Evolutionary conservation across 768 basidiomycete species (phyloP), one percentile per base, ranked within the genome.

Genomic region (Hericium erinaceus): DNA sequence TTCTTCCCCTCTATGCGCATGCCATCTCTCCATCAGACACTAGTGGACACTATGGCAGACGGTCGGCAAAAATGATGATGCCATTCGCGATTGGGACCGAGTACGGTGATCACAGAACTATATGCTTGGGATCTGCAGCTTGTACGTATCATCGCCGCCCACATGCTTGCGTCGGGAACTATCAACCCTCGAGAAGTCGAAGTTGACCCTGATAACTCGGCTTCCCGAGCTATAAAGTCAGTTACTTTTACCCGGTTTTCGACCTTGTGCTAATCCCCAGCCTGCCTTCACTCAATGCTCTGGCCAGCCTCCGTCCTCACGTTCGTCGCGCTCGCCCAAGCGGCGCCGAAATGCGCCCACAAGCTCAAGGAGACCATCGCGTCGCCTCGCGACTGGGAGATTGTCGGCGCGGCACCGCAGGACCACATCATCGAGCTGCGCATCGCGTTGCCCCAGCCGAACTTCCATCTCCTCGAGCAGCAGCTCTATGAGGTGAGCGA

Each of bases 351-450:
- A 6, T 24, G 2, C n/a, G 48, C 65, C 0, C 53, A 64, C 50
- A 70, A 62, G 57, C 65, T 80, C 60, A 82, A 82, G 66, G 79
- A 82, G 59, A 71, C 64, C 46, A 69, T 80, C 48, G 10, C 61
- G 8, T 65, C 72, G 26, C 84, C 84, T 57, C 72, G 56, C 28
- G 77, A 75, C 12, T 86, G 83, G 84, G 56, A 66, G 18, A 66
- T 67, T 50, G 68, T 75, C 1, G 70, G 73, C 33, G 66, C 70
- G 39, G 75, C 83, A 18, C 71, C 77, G 8, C 57, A 75, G 1
- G 70, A 77, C 60, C 75, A 80, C 64, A 65, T 66, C 20, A 73
- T 87, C 40, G 69, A 73, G 41, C 77, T 87, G 61, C 83, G 78
- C 57, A 61, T 69, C 15, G 68, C 60, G 1, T 61, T 69, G 3